Percentiles rank a stretch among this genome's conserved stretches.
phyloP scores from a whole-genome alignment of 108 stramenopile genomes.

The Nannochloropsis salina region DNA sequence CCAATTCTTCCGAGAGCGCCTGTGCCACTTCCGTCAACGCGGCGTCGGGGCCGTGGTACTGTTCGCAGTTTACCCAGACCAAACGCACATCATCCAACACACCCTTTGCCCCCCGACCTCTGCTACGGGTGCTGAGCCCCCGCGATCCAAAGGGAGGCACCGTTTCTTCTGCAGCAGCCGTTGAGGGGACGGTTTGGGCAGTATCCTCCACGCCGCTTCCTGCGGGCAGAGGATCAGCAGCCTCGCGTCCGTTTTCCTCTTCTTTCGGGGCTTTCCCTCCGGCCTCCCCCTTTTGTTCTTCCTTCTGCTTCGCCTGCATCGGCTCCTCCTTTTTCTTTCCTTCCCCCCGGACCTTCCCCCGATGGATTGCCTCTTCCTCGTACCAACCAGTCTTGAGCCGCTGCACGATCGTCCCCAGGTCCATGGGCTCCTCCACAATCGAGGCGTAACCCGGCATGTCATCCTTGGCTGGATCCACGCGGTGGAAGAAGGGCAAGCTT shows the following conservation, averaged over 20 bases:
- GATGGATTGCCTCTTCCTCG: background rate
- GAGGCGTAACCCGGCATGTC: background rate
- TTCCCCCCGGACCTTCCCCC: background rate
- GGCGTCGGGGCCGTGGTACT: background rate
- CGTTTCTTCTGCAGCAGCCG: background rate
- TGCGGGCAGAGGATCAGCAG: background rate
- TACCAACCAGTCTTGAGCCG: background rate
- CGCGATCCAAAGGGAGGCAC: background rate
- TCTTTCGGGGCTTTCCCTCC: background rate
- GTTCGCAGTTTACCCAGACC: slow-evolving; percentile 1
- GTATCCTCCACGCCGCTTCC: background rate
- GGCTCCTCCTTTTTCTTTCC: background rate
- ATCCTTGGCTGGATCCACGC: background rate
- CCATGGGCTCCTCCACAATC: background rate
- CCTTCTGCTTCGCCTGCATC: background rate
- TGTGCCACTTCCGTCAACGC: background rate
- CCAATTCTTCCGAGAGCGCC: background rate
- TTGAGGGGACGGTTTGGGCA: background rate
- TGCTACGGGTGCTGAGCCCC: background rate
- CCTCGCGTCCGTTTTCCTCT: no score
- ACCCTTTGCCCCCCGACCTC: background rate
- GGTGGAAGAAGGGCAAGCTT: background rate
- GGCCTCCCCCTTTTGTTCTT: background rate
- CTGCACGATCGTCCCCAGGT: background rate
- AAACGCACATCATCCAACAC: background rate